Evolutionary conservation across 2,329 filamentous ascomycete species (phyloP), one percentile per base, ranked within the genome.

Genomic region (Aurifilum marmelostoma): DNA sequence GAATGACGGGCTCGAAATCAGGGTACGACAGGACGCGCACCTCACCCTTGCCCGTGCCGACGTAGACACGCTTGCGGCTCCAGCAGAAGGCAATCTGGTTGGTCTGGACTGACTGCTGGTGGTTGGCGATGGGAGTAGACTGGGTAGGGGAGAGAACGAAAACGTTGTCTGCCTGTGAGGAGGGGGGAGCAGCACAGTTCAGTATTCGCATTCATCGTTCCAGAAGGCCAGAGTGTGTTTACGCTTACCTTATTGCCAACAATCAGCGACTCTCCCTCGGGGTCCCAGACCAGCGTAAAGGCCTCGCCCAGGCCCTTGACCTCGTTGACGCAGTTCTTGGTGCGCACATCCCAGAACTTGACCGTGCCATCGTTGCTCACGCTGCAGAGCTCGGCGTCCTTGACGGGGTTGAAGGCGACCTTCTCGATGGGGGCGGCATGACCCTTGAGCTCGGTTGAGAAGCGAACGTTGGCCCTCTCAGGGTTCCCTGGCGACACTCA

Each of bases 311-410:
- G 82, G 5, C 85, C 86, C 73, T 87, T 89, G 52, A 92, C 84
- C 77, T 92, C 90, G 65, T 91, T 91, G 72, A 91, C 85, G 74
- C 89, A 89, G 1, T 86, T 85, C 76, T 92, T 92, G 69, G 86
- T 91, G 74, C 92, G 84, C 16, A 94, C 91, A 75, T 95, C 92
- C 92, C 92, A 95, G 74, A 95, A 89, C 76, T 91, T 89, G 71
- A 92, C 89, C 41, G 90, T 87, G 1, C 92, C 92, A 76, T 95
- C 92, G 59, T 83, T 86, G 73, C 90, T 91, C 66, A 92, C 86
- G 76, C 90, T 93, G 73, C 90, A 92, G 11, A 95, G 83, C 79
- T 94, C 90, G 4, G 90, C 89, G 76, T 95, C 92, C 76, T 90
- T 92, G 69, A 87, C 85, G 0, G 92, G 92, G 75, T 93, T 92